A percentile compares a stretch with the other conserved stretches of the same genome.
These are phyloP conservation scores for Dillenia turbinata DNA, from an alignment of 164 flowering plant genomes.

Conservation along the genomic window DNA sequence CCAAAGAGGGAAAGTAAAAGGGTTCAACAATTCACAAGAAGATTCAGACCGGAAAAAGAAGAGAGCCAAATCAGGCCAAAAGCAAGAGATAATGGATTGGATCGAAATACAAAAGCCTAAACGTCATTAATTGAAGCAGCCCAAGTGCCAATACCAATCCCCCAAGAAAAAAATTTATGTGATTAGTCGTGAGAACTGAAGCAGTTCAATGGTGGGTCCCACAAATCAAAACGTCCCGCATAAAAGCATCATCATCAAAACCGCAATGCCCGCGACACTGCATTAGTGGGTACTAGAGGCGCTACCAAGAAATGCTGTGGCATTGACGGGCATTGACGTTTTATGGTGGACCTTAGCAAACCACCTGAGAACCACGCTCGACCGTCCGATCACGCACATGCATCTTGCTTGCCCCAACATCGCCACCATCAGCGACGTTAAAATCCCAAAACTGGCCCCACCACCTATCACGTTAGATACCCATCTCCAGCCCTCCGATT, in stretches of 20 bases:
- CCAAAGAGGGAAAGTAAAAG: too few species aligned
- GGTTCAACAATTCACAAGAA: too few species aligned
- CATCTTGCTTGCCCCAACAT: constrained; percentile 98
- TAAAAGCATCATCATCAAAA: too few species aligned
- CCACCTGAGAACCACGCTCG: constrained; percentile 77
- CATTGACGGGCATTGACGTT: constrained; percentile 89
- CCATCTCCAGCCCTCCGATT: constrained; percentile 67
- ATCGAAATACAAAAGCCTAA: too few species aligned
- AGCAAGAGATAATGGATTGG: too few species aligned
- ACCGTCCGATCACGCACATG: constrained; percentile 96
- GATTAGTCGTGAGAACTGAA: background rate
- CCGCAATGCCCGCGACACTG: too few species aligned
- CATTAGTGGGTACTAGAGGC: too few species aligned
- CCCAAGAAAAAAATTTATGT: too few species aligned
- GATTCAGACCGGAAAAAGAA: too few species aligned
- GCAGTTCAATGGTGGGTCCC: constrained; percentile 1
- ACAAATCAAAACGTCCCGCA: background rate
- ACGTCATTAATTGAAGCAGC: too few species aligned
- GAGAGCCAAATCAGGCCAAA: too few species aligned
- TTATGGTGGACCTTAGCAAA: constrained; percentile 78
- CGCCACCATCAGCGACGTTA: constrained; percentile 88
- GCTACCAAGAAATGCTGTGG: constrained; percentile 75
- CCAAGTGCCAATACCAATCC: too few species aligned
- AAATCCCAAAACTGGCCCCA: constrained; percentile 94
- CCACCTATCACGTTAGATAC: constrained; percentile 73